Evolutionary conservation across 1,284 basidiomycete species (phyloP).

Genomic region (Laetiporus sulphureus): DNA sequence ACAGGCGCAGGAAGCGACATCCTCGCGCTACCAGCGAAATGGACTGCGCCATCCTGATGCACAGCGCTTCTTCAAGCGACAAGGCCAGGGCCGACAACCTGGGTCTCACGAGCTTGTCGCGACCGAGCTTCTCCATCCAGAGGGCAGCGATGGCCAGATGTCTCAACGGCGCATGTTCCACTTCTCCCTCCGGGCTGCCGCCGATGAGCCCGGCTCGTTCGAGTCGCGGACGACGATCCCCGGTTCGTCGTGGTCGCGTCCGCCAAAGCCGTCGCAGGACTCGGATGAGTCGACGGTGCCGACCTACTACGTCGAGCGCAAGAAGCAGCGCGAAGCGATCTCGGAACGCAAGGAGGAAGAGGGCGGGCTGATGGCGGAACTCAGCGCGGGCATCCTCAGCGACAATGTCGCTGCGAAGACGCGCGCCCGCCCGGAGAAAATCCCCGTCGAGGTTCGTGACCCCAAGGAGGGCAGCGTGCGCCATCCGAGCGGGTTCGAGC

Average conservation of each 20-base stretch:
- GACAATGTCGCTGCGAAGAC: constrained; percentile 29
- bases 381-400: constrained; percentile 27
- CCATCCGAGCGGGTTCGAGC: constrained; percentile 28
- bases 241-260: constrained; percentile 20
- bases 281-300: constrained; percentile 27
- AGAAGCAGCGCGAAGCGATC: constrained; percentile 27
- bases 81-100: too few relatives aligned
- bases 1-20: background rate
- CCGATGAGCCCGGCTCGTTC: constrained; percentile 8
- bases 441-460: constrained; percentile 26
- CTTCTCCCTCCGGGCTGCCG: background rate
- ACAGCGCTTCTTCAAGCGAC: too few relatives aligned
- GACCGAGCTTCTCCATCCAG: constrained; percentile 1
- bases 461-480: constrained; percentile 24
- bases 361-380: constrained; percentile 28
- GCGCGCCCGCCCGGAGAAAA: constrained; percentile 25
- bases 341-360: constrained; percentile 28
- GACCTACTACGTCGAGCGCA: constrained; percentile 27
- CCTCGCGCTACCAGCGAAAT: background rate
- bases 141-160: constrained; percentile 2
- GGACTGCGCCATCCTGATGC: background rate
- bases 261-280: constrained; percentile 22
- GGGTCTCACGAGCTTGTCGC: constrained; percentile 2
- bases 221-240: constrained; percentile 16
- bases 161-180: constrained; percentile 5